Percentiles rank a stretch among this genome's conserved stretches.
phyloP scores from a whole-genome alignment of 768 basidiomycete genomes.

The Ramaria sp. region DNA sequence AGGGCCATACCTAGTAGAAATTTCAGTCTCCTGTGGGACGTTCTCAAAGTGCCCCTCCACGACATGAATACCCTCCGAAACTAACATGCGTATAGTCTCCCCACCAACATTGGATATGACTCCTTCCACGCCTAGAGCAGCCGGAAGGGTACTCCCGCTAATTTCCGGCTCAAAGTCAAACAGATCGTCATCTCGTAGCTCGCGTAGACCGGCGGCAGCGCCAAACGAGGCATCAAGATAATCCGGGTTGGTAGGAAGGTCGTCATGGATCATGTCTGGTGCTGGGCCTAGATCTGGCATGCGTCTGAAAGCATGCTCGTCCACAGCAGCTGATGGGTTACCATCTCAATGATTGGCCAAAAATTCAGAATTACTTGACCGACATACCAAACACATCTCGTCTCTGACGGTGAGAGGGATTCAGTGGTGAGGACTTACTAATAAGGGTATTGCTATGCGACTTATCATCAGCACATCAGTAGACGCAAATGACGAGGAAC shows the following conservation, averaged over 20 bases:
- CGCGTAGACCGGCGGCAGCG: conserved; percentile 63
- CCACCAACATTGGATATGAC: conserved; percentile 59
- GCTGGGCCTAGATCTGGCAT: conserved; percentile 68
- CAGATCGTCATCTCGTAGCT: conserved; percentile 60
- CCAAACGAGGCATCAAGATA: conserved; percentile 82
- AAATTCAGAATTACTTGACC: neutral
- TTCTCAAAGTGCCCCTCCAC: conserved; percentile 68
- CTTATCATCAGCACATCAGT: neutral
- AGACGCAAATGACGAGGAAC: neutral
- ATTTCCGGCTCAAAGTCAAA: conserved; percentile 29
- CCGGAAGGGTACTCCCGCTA: neutral
- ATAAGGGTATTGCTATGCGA: neutral
- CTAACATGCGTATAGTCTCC: conserved; percentile 77
- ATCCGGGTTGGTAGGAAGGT: conserved; percentile 80
- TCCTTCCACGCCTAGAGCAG: conserved; percentile 17
- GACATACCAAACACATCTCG: conserved; percentile 19
- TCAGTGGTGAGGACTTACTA: neutral
- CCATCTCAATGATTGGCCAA: neutral
- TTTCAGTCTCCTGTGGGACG: conserved; percentile 46
- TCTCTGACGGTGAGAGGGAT: neutral
- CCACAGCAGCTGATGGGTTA: conserved; percentile 51
- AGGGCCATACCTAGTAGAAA: conserved; percentile 27
- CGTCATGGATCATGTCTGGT: conserved; percentile 85
- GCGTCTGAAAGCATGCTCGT: conserved; percentile 69
- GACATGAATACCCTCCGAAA: conserved; percentile 48